phyloP scores from a whole-genome alignment of 805 yeast species.

The Kregervanrija fluxuum region DNA sequence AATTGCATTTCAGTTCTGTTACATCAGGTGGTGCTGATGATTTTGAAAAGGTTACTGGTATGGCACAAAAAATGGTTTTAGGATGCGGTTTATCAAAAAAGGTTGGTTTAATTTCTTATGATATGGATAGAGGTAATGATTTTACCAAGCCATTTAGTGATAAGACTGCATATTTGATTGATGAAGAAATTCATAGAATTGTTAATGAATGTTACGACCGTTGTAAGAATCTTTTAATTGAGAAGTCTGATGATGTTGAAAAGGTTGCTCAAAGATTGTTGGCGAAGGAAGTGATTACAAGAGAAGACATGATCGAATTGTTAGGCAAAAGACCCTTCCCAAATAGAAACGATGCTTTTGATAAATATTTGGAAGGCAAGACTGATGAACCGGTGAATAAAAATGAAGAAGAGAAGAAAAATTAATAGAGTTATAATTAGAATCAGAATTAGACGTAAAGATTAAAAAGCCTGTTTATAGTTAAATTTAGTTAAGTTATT shows the following conservation, averaged over 20 bases:
- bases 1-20: conserved; percentile 76
- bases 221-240: conserved; percentile 49
- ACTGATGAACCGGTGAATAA: conserved; percentile 8
- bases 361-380: conserved; percentile 59
- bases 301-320: conserved; percentile 72
- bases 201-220: conserved; percentile 57
- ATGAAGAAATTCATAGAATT: conserved; percentile 59
- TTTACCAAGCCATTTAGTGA: conserved; percentile 65
- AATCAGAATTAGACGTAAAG: too few relatives aligned
- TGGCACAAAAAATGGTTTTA: conserved; percentile 87
- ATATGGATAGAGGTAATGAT: conserved; percentile 42
- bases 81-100: conserved; percentile 81
- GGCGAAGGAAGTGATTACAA: conserved; percentile 68
- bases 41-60: conserved; percentile 81
- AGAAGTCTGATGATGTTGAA: conserved; percentile 54
- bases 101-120: conserved; percentile 55
- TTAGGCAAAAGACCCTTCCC: conserved; percentile 75
- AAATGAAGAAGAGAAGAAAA: conserved; percentile 2
- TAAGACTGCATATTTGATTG: conserved; percentile 60
- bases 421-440: too few relatives aligned
- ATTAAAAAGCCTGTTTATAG: too few relatives aligned
- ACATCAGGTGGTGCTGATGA: conserved; percentile 93
- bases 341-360: conserved; percentile 81
- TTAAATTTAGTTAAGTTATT: too few relatives aligned
- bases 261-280: conserved; percentile 69